Base-by-base conservation (phyloP, 228 moss, liverwort and hornwort genomes). In the Sphagnum fallax region DNA sequence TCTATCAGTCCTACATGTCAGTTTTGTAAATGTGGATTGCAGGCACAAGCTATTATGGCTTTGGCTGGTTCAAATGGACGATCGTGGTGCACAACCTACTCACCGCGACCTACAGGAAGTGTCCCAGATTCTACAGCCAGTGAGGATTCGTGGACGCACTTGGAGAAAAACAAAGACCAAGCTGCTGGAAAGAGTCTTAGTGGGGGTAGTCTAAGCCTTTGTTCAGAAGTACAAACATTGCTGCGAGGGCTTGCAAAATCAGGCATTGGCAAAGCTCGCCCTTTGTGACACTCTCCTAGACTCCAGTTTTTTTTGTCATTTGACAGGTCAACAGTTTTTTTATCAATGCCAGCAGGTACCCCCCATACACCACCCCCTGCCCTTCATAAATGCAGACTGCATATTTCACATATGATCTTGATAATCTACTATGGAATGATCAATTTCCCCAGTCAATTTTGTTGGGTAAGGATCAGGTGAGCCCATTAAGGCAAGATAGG, bases 31-130 rank as follows among this genome's bases (percentile, higher is more conserved):
- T 55, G 55, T 55, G 55, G 55, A 8, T 55, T 16, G 49, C 72
- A 87, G 87, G 83, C 83, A 49, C 74, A 63, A 51, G 72, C 76
- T 12, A 83, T 87, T 16, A 83, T 87, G 87, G 75, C 78, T 32
- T 74, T 87, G 65, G 87, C 87, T 49, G 77, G 83, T 47, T 78
- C 87, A 13, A 81, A 81, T 64, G 87, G 87, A 9, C 73, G 83
- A 69, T 87, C 81, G 5, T 87, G 87, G 87, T 87, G 83, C 47
- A 83, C 87, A 4, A 78, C 83, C 7, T 87, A 83, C 16, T 87
- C 87, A 10, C 75, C 83, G 6, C 78, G 80, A 8, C 83, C 80
- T 53, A 68, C 71, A 49, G 67, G 69, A 12, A 83, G 78, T 60
- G 65, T 80, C 49, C 77, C 77, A 8, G 81, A 81, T 32, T 77